Base-by-base conservation (phyloP, 2,329 filamentous ascomycete genomes). In the Pleomassaria siparia region DNA sequence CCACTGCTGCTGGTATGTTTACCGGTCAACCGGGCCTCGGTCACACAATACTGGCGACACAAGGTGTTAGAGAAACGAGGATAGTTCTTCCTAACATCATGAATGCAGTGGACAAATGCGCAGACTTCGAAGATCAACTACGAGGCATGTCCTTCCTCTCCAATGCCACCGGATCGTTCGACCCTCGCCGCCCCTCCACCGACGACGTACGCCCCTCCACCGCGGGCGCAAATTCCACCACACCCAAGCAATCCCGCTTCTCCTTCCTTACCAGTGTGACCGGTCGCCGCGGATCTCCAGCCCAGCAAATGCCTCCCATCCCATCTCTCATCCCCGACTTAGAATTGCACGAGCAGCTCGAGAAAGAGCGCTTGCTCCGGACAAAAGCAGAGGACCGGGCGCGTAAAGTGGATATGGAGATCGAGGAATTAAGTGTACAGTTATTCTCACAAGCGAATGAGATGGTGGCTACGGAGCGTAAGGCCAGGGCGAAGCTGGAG, bases 381-480 rank as follows among this genome's bases (percentile, higher is more conserved):
- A 76, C 80, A 30, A 81, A 83, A 43, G 88, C 88, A 1, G 89
- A 94, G 72, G 80, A 80, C 41, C 80, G 82, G 52, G 74, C 89
- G 16, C 78, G 78, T 54, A 80, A 83, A 41, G 86, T 88, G 42
- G 85, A 82, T 61, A 78, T 75, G 11, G 89, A 94, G 74, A 80
- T 92, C 16, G 89, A 92, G 71, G 89, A 94, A 72, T 75, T 94
- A 54, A 88, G 82, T 62, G 86, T 82, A 16, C 81, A 80, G 42
- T 74, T 94, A 44, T 94, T 94, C 67, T 84, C 88, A 72, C 85
- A 91, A 74, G 89, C 89, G 43, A 94, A 94, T 67, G 84, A 91
- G 72, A 94, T 94, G 89, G 89, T 94, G 16, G 88, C 89, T 2
- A 77, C 80, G 15, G 89, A 94, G 75, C 76, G 89, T 35, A 80